Percentiles rank a stretch among this genome's conserved stretches.
phyloP scores from a whole-genome alignment of 345 rosid genomes.

The Eucalyptus melliodora region DNA sequence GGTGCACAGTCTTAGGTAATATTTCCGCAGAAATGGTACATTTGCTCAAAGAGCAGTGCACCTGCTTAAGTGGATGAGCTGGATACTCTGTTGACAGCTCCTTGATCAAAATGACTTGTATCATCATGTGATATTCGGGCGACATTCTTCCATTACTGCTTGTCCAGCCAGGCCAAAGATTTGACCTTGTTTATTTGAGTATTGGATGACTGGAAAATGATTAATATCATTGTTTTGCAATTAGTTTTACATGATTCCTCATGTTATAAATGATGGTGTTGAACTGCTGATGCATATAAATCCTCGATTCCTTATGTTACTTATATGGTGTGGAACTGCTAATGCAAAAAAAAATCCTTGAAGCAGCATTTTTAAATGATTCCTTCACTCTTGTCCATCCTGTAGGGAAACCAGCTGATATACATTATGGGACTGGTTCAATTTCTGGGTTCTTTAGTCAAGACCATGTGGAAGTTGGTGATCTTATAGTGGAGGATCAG shows the following conservation, averaged over 20 bases:
- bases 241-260: not conserved
- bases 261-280: not conserved
- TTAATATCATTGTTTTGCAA: not conserved
- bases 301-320: not conserved
- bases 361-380: not conserved
- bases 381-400: not conserved
- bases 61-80: not conserved
- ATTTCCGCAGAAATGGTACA: not conserved
- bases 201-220: not conserved
- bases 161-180: not conserved
- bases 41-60: not conserved
- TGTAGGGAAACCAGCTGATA: constrained; percentile 49
- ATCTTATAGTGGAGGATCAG: constrained; percentile 69
- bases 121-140: not conserved
- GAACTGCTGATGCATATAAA: not conserved
- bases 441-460: constrained; percentile 78
- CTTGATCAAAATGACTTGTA: not conserved
- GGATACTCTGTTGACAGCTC: not conserved
- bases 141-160: not conserved
- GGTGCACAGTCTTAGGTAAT: not conserved
- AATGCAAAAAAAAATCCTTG: not conserved
- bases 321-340: not conserved
- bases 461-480: constrained; percentile 72
- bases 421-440: constrained; percentile 87
- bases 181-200: not conserved